phyloP scores from a whole-genome alignment of 257 asterid genomes.

The Perilla frutescens region DNA sequence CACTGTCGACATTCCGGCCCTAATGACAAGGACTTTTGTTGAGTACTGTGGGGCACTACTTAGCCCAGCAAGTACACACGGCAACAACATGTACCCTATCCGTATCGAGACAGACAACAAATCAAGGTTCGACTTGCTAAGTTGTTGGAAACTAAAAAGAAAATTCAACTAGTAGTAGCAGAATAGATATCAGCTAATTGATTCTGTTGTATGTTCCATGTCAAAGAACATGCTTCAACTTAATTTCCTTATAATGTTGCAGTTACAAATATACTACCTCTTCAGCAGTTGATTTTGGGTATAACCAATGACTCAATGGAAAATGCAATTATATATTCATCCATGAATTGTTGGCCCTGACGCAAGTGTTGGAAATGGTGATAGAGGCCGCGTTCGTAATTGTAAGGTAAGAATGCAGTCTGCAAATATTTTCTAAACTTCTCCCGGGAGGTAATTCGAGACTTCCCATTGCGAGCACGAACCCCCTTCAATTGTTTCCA shows the following conservation, averaged over 20 bases:
- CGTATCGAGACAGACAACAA: constrained; percentile 41
- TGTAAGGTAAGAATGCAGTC: background rate
- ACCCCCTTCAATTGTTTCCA: constrained; percentile 1
- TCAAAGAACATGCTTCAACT: no score
- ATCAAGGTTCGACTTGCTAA: background rate
- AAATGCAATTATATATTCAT: no score
- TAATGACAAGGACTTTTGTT: constrained; percentile 37
- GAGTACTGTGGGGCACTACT: constrained; percentile 83
- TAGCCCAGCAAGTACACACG: constrained; percentile 95
- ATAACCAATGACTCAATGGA: constrained; percentile 55
- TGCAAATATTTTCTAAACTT: background rate
- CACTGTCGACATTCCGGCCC: constrained; percentile 85
- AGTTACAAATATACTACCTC: constrained; percentile 61
- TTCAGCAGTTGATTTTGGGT: constrained; percentile 91
- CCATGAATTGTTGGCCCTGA: no score
- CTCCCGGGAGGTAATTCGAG: background rate
- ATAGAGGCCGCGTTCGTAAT: background rate
- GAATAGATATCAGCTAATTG: no score
- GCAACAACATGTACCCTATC: constrained; percentile 94
- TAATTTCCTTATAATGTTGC: background rate
- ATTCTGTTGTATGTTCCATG: no score
- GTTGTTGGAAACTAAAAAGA: background rate
- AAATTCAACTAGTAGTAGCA: no score
- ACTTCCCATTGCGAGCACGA: background rate
- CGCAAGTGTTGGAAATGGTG: no score